These are phyloP conservation scores for Phytopythium montanum DNA, from an alignment of 352 stramenopile species.

Conservation along the genomic window DNA sequence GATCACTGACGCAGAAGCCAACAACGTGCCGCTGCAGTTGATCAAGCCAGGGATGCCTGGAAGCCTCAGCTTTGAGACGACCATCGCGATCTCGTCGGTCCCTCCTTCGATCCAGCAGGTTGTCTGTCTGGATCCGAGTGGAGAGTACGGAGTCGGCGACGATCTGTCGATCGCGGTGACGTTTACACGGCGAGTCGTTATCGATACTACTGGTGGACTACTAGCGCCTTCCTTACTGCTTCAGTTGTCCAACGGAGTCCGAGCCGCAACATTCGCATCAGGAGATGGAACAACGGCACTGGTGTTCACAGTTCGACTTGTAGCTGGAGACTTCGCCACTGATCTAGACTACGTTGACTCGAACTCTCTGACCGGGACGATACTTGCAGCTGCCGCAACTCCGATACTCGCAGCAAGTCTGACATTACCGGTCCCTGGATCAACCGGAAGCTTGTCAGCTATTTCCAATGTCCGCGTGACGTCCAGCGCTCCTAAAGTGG, in stretches of 20 bases:
- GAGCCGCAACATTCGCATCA: constrained; percentile 32
- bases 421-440: constrained; percentile 27
- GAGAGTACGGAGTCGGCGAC: constrained; percentile 46
- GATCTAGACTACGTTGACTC: constrained; percentile 35
- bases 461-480: constrained; percentile 31
- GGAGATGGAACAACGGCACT: constrained; percentile 32
- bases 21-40: constrained; percentile 51
- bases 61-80: constrained; percentile 41
- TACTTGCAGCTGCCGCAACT: constrained; percentile 47
- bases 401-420: constrained; percentile 23
- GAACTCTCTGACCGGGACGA: constrained; percentile 29
- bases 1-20: constrained; percentile 38
- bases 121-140: constrained; percentile 23
- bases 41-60: constrained; percentile 18
- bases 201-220: constrained; percentile 8
- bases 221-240: constrained; percentile 27
- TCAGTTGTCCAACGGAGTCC: constrained; percentile 25
- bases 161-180: constrained; percentile 37
- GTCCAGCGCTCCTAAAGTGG: constrained; percentile 34
- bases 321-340: constrained; percentile 21
- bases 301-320: constrained; percentile 40
- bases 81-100: constrained; percentile 41
- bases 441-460: constrained; percentile 31
- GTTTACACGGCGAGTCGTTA: constrained; percentile 38
- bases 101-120: constrained; percentile 38